A percentile compares a stretch with the other conserved stretches of the same genome.
Evolutionary conservation across 306 rosid genomes (phyloP).

Genomic region (Macrotyloma uniflorum): DNA sequence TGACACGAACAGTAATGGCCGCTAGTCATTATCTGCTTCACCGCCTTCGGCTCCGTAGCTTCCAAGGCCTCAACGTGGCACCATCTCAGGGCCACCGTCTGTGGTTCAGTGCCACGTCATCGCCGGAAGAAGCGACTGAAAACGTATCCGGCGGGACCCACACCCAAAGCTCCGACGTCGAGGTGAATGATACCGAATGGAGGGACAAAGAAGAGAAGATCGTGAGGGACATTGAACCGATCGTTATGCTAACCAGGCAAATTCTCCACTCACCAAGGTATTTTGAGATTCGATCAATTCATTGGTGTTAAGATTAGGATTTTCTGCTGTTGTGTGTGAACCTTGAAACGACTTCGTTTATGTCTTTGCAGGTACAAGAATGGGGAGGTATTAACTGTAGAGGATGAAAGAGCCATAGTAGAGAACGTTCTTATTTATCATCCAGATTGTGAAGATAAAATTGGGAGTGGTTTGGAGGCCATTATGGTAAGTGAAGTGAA

Average conservation of each 20-base stretch:
- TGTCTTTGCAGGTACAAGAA: slow-evolving; percentile 56
- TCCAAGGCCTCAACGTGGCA: slow-evolving; percentile 20
- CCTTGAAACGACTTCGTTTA: neutral
- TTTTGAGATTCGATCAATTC: neutral
- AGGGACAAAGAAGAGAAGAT: slow-evolving; percentile 58
- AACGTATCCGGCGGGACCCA: slow-evolving; percentile 1
- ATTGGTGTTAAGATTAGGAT: neutral
- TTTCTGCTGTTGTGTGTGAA: neutral
- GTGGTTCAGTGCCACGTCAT: slow-evolving; percentile 35
- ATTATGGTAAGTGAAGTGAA: slow-evolving; percentile 55
- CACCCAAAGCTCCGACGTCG: neutral
- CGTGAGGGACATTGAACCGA: slow-evolving; percentile 60
- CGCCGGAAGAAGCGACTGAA: slow-evolving; percentile 39
- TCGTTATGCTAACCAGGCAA: slow-evolving; percentile 50
- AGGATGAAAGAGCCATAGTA: slow-evolving; percentile 62
- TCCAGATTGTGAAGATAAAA: slow-evolving; percentile 71
- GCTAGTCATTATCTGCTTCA: slow-evolving; percentile 39
- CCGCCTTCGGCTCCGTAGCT: slow-evolving; percentile 41
- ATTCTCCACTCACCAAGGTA: slow-evolving; percentile 65
- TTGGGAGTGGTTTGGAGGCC: slow-evolving; percentile 67
- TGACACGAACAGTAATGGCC: slow-evolving; percentile 39
- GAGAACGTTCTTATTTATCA: slow-evolving; percentile 67
- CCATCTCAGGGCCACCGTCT: slow-evolving; percentile 33
- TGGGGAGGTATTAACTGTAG: slow-evolving; percentile 52
- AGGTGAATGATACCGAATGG: slow-evolving; percentile 57